Percentiles rank a stretch among this genome's conserved stretches.
Conservation (phyloP, 1,139 yeast species). For the Protomyces inouyei region DNA sequence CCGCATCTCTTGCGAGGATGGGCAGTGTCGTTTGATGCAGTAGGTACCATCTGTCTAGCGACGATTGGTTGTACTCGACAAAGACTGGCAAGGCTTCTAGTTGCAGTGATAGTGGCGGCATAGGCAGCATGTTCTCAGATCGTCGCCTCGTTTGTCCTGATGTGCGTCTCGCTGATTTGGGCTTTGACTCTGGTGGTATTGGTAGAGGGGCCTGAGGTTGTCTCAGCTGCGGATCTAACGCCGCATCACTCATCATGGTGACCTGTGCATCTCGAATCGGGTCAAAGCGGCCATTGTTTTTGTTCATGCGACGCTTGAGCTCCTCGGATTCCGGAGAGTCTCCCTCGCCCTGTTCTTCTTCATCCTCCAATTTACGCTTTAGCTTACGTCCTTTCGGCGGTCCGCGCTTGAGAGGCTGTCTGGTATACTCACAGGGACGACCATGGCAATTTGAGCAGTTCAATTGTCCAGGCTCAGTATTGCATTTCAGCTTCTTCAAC, state of each 20-base stretch:
- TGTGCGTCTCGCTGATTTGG: not conserved
- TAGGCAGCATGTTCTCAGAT: not conserved
- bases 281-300: not conserved
- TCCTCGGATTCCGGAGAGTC: not conserved
- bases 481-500: not conserved
- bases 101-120: not conserved
- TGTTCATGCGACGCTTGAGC: not conserved
- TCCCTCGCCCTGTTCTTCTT: not conserved
- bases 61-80: constrained; percentile 15
- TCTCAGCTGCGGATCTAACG: not conserved
- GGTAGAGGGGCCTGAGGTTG: not conserved
- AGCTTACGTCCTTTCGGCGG: constrained; percentile 4
- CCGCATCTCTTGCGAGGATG: not conserved
- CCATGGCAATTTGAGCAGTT: constrained; percentile 3
- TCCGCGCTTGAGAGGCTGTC: constrained; percentile 11
- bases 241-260: not conserved
- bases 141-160: not conserved
- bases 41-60: constrained; percentile 22
- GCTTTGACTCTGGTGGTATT: not conserved
- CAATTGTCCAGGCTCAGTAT: not conserved
- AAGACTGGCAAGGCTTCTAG: not conserved
- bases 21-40: constrained; percentile 24
- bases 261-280: not conserved
- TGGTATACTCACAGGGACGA: not conserved
- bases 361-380: not conserved